Percentiles rank a stretch among this genome's conserved stretches.
phyloP scores from a whole-genome alignment of 768 basidiomycete species.

The Trametes cinnabarina region DNA sequence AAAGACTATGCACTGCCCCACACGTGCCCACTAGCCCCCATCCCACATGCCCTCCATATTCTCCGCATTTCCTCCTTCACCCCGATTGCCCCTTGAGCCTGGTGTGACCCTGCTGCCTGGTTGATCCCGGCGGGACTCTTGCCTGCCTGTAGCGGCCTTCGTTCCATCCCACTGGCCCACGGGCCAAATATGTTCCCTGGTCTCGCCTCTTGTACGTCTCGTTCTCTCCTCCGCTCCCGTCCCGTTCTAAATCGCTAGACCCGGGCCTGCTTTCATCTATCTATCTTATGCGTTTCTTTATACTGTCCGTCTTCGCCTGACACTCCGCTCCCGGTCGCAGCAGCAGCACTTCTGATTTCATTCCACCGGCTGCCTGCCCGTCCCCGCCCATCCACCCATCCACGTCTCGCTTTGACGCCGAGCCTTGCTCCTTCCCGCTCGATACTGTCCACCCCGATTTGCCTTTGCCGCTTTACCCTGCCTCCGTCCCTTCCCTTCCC shows the following conservation, averaged over 20 bases:
- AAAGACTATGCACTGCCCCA: conserved; percentile 6
- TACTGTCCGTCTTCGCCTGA: neutral
- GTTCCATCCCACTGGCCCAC: too few species aligned
- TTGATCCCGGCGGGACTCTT: conserved; percentile 24
- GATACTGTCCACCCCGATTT: neutral
- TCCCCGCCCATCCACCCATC: neutral
- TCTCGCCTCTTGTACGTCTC: conserved; percentile 15
- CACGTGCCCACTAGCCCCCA: neutral
- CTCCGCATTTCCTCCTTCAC: neutral
- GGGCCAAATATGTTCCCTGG: neutral
- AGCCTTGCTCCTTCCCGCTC: neutral
- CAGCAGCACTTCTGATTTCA: conserved; percentile 3
- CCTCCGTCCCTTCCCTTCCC: too few species aligned
- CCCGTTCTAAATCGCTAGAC: conserved; percentile 1
- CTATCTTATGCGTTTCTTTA: conserved; percentile 17
- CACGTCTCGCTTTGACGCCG: neutral
- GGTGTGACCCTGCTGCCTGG: conserved; percentile 20
- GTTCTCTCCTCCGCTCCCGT: neutral
- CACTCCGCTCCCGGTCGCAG: conserved; percentile 1
- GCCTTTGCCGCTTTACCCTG: neutral
- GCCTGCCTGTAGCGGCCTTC: conserved; percentile 12
- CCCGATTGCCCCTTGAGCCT: conserved; percentile 19
- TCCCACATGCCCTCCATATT: neutral
- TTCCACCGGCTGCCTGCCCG: neutral
- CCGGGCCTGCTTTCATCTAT: conserved; percentile 5